Evolutionary conservation across 1,284 basidiomycete species (phyloP), one percentile per base, ranked within the genome.

Genomic region (Irpex lacteus): DNA sequence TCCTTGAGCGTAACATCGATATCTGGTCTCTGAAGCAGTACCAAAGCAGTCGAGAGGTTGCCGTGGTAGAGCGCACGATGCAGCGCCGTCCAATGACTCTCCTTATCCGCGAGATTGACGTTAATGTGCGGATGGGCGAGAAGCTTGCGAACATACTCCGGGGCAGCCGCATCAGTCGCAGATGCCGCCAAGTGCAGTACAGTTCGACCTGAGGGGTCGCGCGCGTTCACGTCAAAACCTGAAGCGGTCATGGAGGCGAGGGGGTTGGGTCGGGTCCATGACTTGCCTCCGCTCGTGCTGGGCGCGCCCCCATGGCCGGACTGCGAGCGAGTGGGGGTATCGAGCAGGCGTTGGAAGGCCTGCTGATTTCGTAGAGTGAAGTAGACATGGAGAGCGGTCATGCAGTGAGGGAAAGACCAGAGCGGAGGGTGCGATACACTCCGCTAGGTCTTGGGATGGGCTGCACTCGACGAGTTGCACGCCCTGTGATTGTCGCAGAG

Each of bases 21-120:
- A 71, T 97, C 94, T 34, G 81, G 70, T 44, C 90, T 86, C 66
- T 90, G 87, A 50, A 96, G 79, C 5, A 99, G 81, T 15, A 96
- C 78, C 55, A 94, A 79, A 7, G 91, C 94, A 36, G 89, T 88
- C 59, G 87, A 81, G 15, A 98, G 72, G 73, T 99, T 97, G 2
- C 94, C 96, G 36, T 82, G 77, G 74, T 98, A 99, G 64, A 98
- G 78, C 0, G 96, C 95, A 57, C 95, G 83, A 74, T 99, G 98
- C 19, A 99, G 81, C 1, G 97, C 85, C 0, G 96, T 98, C 90
- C 96, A 98, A 63, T 91, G 90, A 66, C 86, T 94, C 81, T 98
- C 96, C 62, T 75, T 76, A 75, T 99, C 97, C 64, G 83, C 79
- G 5, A 92, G 68, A 70, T 99, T 99, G 72, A 96, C 86, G 66